Evolutionary conservation across 495 filamentous ascomycete species (phyloP).

Genomic region (Neurospora sp.): DNA sequence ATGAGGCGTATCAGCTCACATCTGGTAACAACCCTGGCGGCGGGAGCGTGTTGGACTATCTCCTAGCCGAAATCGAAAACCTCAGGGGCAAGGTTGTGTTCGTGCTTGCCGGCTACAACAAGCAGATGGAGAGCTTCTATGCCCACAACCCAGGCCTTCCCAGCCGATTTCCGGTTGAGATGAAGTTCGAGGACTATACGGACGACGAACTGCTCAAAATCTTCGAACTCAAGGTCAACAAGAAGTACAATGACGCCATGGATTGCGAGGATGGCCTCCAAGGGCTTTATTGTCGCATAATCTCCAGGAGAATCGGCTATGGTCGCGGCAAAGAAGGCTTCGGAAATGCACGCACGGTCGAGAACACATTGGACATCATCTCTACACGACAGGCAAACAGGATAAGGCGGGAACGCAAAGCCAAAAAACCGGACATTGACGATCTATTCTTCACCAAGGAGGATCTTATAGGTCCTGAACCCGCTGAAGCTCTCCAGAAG

Average conservation of each 20-base stretch:
- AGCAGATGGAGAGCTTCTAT: constrained; percentile 73
- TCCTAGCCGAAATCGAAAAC: constrained; percentile 69
- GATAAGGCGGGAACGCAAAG: constrained; percentile 27
- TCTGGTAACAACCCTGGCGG: constrained; percentile 48
- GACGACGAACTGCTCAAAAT: constrained; percentile 54
- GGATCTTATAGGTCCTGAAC: constrained; percentile 60
- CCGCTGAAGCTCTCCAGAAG: constrained; percentile 37
- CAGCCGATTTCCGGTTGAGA: constrained; percentile 56
- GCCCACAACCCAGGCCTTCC: constrained; percentile 65
- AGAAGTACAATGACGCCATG: constrained; percentile 43
- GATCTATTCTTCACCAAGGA: constrained; percentile 45
- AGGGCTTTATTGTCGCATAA: constrained; percentile 60
- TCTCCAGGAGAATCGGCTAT: constrained; percentile 48
- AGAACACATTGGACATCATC: constrained; percentile 50
- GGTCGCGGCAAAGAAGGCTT: constrained; percentile 58
- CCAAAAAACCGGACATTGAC: constrained; percentile 23
- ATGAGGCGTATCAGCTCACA: constrained; percentile 67
- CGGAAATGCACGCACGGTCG: constrained; percentile 60
- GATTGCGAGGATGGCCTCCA: constrained; percentile 46
- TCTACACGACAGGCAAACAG: constrained; percentile 48
- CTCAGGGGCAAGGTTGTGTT: constrained; percentile 65
- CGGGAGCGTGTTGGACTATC: constrained; percentile 56
- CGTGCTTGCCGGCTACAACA: constrained; percentile 67
- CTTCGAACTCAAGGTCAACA: constrained; percentile 40
- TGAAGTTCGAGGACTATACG: constrained; percentile 61